Evolutionary conservation across 805 yeast genomes (phyloP), one percentile per base, ranked within the genome.

Genomic region (Pichia nanzhaoensis): DNA sequence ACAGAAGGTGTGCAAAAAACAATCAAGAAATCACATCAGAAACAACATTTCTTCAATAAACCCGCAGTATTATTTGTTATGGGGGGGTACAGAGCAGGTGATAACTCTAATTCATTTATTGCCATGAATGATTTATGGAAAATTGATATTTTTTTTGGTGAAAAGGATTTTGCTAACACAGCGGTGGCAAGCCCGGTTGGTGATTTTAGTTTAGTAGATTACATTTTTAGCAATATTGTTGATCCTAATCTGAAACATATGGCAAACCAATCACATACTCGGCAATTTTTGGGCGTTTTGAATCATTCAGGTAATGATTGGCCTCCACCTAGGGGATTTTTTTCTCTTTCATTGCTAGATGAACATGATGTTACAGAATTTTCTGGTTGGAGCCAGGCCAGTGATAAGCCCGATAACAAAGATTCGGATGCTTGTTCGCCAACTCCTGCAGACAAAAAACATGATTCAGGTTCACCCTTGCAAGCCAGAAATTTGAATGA

Each of bases 71-170:
- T 62, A 1, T 68, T 68, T 34, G 64, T 74, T 4, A 69, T 73
- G 67, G 80, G 80, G 18, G 80, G 82, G 1, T 76, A 70, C 54
- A 60, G 61, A 38, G 59, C 64, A 36, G 19, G 22, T n/a, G 68
- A 60, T 42, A 63, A 64, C 7, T 50, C 51, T 4, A 49, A 46
- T 19, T 14, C 47, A 3, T 73, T 33, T 49, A 57, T 35, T 55
- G 67, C 54, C 50, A 63, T 57, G 50, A 62, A 63, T 49, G 67
- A 64, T 41, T 38, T 60, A 20, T 63, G 67, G 67, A 56, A 53
- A 47, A 53, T 59, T 44, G 66, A 62, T 46, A 47, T 67, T 6
- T 56, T 62, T 21, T 46, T 60, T 65, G 37, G 65, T 62, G 67
- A 47, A n/a, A 46, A 53, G 18, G 61, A 56, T 14, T 63, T 63